Percentiles rank a stretch among this genome's conserved stretches.
phyloP scores from a whole-genome alignment of 306 rosid species.

The Abrus pulchellus region DNA sequence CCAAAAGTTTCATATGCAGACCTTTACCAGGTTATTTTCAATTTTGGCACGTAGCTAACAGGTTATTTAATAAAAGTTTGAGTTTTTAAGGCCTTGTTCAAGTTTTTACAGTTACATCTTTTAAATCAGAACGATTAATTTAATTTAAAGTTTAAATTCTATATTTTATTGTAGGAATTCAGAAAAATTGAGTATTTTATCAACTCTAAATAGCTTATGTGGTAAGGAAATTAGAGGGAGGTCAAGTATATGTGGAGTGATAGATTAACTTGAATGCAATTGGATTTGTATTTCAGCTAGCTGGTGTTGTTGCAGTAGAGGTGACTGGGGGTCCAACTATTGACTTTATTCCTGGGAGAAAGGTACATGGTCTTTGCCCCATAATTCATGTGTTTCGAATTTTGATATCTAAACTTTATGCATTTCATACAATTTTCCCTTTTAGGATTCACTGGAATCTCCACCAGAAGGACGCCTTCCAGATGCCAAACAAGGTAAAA shows the following conservation, averaged over 20 bases:
- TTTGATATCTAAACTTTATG: constrained; percentile 8
- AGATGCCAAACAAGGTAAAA: constrained; percentile 77
- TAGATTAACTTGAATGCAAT: constrained; percentile 5
- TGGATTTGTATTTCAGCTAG: constrained; percentile 65
- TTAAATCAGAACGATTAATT: no score
- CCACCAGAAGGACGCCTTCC: constrained; percentile 89
- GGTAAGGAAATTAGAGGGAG: neutral
- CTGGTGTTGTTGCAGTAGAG: constrained; percentile 94
- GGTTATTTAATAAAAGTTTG: no score
- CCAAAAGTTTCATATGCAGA: constrained; percentile 80
- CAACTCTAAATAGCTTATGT: no score
- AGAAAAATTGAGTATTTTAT: no score
- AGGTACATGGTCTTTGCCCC: constrained; percentile 51
- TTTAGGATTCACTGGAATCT: constrained; percentile 68
- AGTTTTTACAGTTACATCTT: no score
- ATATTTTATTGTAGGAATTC: no score
- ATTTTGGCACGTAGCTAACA: neutral
- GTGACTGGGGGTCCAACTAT: constrained; percentile 92
- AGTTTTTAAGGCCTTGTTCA: no score
- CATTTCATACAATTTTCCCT: constrained; percentile 13
- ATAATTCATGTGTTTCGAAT: neutral
- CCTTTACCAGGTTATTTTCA: constrained; percentile 75
- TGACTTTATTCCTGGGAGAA: constrained; percentile 81
- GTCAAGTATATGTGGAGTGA: constrained; percentile 8
- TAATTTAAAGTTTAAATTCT: no score